Base-by-base conservation (phyloP, 2,329 filamentous ascomycete species). In the Calonectria pseudoturangicola region DNA sequence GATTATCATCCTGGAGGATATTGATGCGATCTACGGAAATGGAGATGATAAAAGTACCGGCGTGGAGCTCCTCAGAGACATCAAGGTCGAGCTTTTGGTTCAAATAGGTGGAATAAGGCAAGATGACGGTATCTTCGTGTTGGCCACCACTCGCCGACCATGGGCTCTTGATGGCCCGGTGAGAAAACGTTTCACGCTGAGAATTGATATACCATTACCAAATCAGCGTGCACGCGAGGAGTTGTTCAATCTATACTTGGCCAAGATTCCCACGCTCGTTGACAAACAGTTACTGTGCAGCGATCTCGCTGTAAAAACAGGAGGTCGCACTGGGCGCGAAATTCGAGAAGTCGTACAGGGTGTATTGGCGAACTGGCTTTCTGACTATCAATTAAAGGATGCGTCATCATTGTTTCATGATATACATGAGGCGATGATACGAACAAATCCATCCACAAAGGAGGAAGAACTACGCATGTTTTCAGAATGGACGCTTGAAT, bases 1-100 rank as follows among this genome's bases (percentile, higher is more conserved):
- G 1, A 71, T 73, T 43, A 54, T 73, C 51, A 64, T 73, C 25
- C 63, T 73, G 12, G 71, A 73, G 33, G 56, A 60, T n/a, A 60
- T 73, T 47, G 71, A 73, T 36, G 64, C 68, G 6, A 41, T 73
- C 21, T 65, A 58, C 15, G n/a, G 58, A 12, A 58, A 64, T 21
- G 64, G 36, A 41, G 63, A 71, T n/a, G n/a, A 18, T 27, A n/a
- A 18, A 2, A 39, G 30, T 18, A 39, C 56, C 4, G 56, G 33
- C 21, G 7, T 6, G 2, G 68, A 73, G 16, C 30, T 39, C 10
- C 63, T 45, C 0, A 48, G 28, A 15, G 68, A 65, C 25, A 64
- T 73, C 8, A 73, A 68, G n/a, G 43, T 50, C 1, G 71, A 73
- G 27, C 60, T 73, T 25, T 39, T 73, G 15, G 25, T 71, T 9